A percentile compares a stretch with the other conserved stretches of the same genome.
phyloP scores from a whole-genome alignment of 176 grass and related monocot species.

The Aechmea fasciata region DNA sequence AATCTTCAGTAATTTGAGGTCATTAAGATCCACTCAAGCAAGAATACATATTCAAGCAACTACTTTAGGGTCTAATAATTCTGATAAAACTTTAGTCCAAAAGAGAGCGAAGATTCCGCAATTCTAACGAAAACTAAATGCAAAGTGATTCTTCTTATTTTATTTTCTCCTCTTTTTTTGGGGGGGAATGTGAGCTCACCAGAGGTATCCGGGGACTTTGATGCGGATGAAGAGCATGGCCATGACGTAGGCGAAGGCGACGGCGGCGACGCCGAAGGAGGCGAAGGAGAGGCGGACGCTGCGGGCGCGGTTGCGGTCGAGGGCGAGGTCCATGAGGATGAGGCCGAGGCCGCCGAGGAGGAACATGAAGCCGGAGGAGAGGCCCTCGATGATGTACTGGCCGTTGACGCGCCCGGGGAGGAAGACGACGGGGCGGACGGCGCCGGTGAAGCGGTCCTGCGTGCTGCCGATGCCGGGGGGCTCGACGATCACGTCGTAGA shows the following conservation, averaged over 20 bases:
- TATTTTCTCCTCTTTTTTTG: too few species aligned
- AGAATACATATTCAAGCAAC: too few species aligned
- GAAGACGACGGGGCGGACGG: conserved; percentile 88
- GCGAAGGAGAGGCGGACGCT: conserved; percentile 76
- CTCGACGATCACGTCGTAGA: conserved; percentile 93
- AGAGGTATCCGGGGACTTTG: conserved; percentile 79
- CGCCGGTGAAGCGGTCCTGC: conserved; percentile 64
- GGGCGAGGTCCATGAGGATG: conserved; percentile 75
- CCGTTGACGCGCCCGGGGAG: conserved; percentile 77
- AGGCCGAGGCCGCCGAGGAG: conserved; percentile 74
- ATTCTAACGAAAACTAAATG: too few species aligned
- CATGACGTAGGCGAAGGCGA: conserved; percentile 71
- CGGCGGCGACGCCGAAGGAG: conserved; percentile 36
- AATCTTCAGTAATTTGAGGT: too few species aligned
- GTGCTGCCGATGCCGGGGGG: conserved; percentile 79
- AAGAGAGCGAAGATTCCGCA: too few species aligned
- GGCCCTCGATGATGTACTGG: conserved; percentile 98
- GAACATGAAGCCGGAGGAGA: conserved; percentile 98
- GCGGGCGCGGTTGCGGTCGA: conserved; percentile 63
- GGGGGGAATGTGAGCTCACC: conserved; percentile 39
- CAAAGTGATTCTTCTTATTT: too few species aligned
- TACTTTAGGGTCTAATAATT: too few species aligned
- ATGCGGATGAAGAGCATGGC: conserved; percentile 91
- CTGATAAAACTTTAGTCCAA: too few species aligned
- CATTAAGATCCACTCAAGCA: too few species aligned